These are phyloP conservation scores for Elongisporangium prolatum DNA, from an alignment of 352 stramenopile genomes.

Conservation along the genomic window DNA sequence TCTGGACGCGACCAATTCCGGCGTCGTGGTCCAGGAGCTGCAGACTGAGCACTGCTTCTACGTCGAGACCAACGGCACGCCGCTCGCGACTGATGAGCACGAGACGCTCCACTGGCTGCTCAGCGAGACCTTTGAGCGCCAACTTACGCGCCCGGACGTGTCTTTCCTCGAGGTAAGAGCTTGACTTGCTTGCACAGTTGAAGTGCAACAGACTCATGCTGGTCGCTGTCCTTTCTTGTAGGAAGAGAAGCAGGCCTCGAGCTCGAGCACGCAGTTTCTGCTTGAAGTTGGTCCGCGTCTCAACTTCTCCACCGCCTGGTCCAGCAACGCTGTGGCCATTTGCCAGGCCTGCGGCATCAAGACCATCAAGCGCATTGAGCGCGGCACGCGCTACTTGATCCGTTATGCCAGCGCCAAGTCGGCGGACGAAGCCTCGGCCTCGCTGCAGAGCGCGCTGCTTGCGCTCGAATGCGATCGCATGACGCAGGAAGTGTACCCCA, in stretches of 20 bases:
- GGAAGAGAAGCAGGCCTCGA: constrained; percentile 5
- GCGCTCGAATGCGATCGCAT: constrained; percentile 91
- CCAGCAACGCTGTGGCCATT: constrained; percentile 97
- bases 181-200: not conserved
- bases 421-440: constrained; percentile 27
- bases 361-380: constrained; percentile 92
- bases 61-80: constrained; percentile 69
- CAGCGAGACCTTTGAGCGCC: constrained; percentile 95
- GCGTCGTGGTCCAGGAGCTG: constrained; percentile 48
- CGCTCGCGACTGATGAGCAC: constrained; percentile 50
- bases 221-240: constrained; percentile 1
- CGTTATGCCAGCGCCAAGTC: constrained; percentile 35
- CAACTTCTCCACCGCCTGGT: constrained; percentile 98
- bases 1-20: constrained; percentile 5
- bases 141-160: constrained; percentile 55
- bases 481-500: constrained; percentile 96
- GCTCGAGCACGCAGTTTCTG: constrained; percentile 45
- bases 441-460: constrained; percentile 57
- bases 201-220: not conserved
- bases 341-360: constrained; percentile 92
- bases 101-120: constrained; percentile 93
- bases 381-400: constrained; percentile 90
- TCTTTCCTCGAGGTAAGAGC: constrained; percentile 44
- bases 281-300: constrained; percentile 97
- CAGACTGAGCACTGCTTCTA: constrained; percentile 98